Evolutionary conservation across 2,329 filamentous ascomycete genomes (phyloP).

Genomic region (Hirsutella minnesotensis): DNA sequence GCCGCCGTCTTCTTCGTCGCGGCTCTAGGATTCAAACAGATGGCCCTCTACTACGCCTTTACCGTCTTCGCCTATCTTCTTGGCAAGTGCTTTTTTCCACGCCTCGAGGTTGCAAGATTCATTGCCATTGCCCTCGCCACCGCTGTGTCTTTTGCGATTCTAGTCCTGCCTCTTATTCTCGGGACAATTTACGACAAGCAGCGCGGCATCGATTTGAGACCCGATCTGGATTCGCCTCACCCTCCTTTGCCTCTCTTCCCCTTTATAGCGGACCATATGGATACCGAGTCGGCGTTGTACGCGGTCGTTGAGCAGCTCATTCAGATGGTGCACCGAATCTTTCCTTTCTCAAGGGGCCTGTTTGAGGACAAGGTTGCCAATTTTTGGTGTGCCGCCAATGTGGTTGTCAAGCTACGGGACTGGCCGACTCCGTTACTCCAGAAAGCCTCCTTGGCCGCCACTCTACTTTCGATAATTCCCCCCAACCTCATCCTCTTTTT

Average conservation of each 20-base stretch:
- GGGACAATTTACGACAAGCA: conserved; percentile 60
- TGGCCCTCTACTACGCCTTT: conserved; percentile 96
- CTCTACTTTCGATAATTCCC: conserved; percentile 63
- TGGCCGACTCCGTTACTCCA: conserved; percentile 65
- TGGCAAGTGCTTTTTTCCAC: conserved; percentile 72
- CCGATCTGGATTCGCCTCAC: conserved; percentile 45
- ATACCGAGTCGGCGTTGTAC: conserved; percentile 59
- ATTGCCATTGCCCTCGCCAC: conserved; percentile 67
- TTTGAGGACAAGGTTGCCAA: conserved; percentile 99
- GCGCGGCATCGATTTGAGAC: conserved; percentile 46
- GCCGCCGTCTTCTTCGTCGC: conserved; percentile 86
- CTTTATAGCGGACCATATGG: conserved; percentile 44
- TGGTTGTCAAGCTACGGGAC: conserved; percentile 72
- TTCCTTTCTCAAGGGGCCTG: conserved; percentile 87
- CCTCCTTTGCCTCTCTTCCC: conserved; percentile 51
- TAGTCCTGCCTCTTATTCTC: conserved; percentile 64
- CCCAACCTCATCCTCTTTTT: conserved; percentile 72
- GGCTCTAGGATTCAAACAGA: conserved; percentile 96
- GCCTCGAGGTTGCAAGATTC: conserved; percentile 55
- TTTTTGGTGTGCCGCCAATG: conserved; percentile 89
- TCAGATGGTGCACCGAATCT: conserved; percentile 84
- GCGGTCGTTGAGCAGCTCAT: conserved; percentile 65
- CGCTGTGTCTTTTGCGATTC: conserved; percentile 55
- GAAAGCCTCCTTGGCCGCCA: conserved; percentile 61
- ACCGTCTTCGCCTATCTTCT: conserved; percentile 85